Evolutionary conservation across 495 filamentous ascomycete species (phyloP).

Genomic region (Trichoderma erinaceum): DNA sequence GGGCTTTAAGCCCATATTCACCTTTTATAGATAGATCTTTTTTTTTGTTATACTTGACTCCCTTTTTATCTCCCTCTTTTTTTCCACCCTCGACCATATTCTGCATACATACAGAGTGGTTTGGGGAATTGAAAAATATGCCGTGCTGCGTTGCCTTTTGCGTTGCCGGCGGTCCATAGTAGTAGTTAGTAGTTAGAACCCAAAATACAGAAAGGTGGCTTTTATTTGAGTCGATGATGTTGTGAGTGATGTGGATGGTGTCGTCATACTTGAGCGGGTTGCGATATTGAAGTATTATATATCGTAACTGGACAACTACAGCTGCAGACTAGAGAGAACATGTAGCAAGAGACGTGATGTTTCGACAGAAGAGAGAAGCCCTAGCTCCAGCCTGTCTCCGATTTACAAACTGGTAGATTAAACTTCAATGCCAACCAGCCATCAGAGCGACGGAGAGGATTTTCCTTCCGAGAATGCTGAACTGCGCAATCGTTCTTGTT

Average conservation of each 20-base stretch:
- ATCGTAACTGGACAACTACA: too few species aligned
- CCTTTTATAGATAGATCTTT: conserved; percentile 12
- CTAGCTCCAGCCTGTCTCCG: too few species aligned
- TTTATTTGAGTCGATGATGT: not conserved
- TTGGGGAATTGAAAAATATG: not conserved
- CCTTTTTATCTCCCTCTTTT: not conserved
- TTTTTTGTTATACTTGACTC: not conserved
- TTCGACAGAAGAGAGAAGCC: too few species aligned
- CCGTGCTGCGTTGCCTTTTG: not conserved
- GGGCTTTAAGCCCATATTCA: not conserved
- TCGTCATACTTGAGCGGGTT: too few species aligned
- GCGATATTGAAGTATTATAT: too few species aligned
- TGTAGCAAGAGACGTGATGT: too few species aligned
- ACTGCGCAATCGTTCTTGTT: too few species aligned
- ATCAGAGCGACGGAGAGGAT: too few species aligned
- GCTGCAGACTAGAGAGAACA: too few species aligned
- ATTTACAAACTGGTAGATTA: too few species aligned
- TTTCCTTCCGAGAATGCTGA: too few species aligned
- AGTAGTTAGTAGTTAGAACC: conserved; percentile 11
- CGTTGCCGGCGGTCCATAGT: not conserved
- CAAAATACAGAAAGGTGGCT: not conserved
- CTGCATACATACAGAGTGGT: not conserved
- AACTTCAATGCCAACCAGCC: too few species aligned
- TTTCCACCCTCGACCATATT: not conserved
- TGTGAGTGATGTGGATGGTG: not conserved